Evolutionary conservation across 2,329 filamentous ascomycete species (phyloP).

Genomic region (Paracamarosporium sp.): DNA sequence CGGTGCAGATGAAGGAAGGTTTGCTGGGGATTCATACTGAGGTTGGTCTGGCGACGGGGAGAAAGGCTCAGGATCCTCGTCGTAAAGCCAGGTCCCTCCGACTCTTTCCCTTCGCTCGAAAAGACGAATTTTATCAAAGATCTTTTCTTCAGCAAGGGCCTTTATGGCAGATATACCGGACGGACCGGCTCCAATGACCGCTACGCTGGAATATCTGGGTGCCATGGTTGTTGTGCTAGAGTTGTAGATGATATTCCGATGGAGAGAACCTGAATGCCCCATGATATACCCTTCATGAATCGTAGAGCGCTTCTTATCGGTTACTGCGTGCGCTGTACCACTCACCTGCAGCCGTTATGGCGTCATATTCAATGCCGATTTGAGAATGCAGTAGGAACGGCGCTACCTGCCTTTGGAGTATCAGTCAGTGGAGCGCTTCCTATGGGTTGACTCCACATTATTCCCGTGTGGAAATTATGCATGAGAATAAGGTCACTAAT

Average conservation of each 20-base stretch:
- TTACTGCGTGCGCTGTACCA: neutral
- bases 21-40: conserved; percentile 2
- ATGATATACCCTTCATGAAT: neutral
- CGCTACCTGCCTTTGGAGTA: neutral
- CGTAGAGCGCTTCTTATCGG: neutral
- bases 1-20: conserved; percentile 6
- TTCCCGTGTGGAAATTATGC: neutral
- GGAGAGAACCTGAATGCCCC: neutral
- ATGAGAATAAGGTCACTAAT: neutral
- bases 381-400: neutral
- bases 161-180: conserved; percentile 36
- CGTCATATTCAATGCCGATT: conserved; percentile 5
- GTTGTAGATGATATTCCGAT: neutral
- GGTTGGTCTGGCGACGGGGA: conserved; percentile 10
- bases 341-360: conserved; percentile 3
- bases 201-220: conserved; percentile 21
- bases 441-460: neutral
- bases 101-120: conserved; percentile 40
- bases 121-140: conserved; percentile 38
- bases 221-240: neutral
- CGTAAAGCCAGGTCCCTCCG: conserved; percentile 41
- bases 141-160: conserved; percentile 39
- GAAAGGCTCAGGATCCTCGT: conserved; percentile 33
- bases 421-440: neutral
- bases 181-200: conserved; percentile 38